Evolutionary conservation across 1,284 basidiomycete genomes (phyloP).

Genomic region (Earliella scabrosa): DNA sequence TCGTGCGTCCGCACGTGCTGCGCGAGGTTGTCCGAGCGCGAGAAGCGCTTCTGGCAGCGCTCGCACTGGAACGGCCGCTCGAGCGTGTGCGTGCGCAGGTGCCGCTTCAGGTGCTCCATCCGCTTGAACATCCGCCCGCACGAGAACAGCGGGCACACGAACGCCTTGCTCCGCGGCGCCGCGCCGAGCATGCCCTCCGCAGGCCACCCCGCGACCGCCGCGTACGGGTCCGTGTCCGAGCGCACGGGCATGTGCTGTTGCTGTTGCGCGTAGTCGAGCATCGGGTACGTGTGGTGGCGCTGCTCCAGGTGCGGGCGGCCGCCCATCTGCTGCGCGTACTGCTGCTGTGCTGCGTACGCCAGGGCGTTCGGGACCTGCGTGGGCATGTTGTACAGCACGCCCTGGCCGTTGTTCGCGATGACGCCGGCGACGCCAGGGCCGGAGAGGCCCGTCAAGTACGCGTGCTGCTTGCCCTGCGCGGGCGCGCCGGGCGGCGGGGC

Average conservation of each 20-base stretch:
- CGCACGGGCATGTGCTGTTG: slow-evolving; percentile 12
- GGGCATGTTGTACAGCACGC: neutral
- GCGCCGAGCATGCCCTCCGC: slow-evolving; percentile 22
- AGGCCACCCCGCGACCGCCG: slow-evolving; percentile 10
- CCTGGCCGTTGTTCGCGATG: neutral
- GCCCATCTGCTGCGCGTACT: slow-evolving; percentile 12
- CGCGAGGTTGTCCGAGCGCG: slow-evolving; percentile 83
- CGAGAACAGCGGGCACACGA: slow-evolving; percentile 78
- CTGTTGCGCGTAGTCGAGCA: slow-evolving; percentile 9
- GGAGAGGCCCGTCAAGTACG: neutral
- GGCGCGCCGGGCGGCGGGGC: neutral
- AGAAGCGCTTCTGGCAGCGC: slow-evolving; percentile 79
- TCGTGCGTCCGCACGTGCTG: slow-evolving; percentile 84
- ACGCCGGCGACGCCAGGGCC: slow-evolving; percentile 21
- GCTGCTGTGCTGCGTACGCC: neutral
- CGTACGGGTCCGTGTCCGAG: slow-evolving; percentile 28
- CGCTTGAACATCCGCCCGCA: slow-evolving; percentile 88
- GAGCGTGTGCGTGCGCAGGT: slow-evolving; percentile 88
- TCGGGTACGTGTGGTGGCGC: slow-evolving; percentile 12
- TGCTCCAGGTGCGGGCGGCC: slow-evolving; percentile 9
- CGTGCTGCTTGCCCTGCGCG: slow-evolving; percentile 9
- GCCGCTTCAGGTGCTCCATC: slow-evolving; percentile 86
- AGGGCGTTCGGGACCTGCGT: slow-evolving; percentile 5
- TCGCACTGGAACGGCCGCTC: slow-evolving; percentile 82
- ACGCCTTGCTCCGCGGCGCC: slow-evolving; percentile 59